A percentile compares a stretch with the other conserved stretches of the same genome.
Conservation (phyloP, 2,329 filamentous ascomycete species). For the Aureobasidium zeae region DNA sequence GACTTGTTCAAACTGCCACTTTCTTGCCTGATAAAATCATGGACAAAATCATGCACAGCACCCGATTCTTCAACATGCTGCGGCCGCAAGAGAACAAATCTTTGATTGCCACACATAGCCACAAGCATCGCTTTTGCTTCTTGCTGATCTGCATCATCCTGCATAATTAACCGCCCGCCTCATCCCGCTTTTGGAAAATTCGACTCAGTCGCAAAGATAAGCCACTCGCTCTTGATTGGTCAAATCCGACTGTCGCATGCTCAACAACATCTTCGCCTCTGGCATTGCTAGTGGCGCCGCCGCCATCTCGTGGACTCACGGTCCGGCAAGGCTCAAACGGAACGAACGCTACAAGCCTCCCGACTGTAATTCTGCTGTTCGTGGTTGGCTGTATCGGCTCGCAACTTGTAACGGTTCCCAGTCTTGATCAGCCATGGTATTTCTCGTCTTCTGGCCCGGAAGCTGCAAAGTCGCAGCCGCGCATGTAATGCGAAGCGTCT, state of each 20-base stretch:
- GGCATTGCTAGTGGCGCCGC: conserved; percentile 12
- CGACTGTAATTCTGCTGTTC: conserved; percentile 8
- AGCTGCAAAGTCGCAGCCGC: conserved; percentile 10
- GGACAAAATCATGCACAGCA: background rate
- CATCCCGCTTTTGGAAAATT: conserved; percentile 9
- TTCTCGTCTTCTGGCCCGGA: conserved; percentile 8
- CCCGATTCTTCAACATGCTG: conserved; percentile 1
- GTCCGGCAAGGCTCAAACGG: conserved; percentile 4
- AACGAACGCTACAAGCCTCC: conserved; percentile 10
- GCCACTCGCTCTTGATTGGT: conserved; percentile 15
- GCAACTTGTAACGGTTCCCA: conserved; percentile 13
- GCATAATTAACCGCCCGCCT: conserved; percentile 1
- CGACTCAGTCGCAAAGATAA: conserved; percentile 16
- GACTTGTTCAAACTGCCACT: background rate
- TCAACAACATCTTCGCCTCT: background rate
- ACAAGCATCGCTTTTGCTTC: conserved; percentile 12
- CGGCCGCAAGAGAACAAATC: conserved; percentile 12
- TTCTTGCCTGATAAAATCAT: background rate
- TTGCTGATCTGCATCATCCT: conserved; percentile 14
- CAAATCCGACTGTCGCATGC: conserved; percentile 6
- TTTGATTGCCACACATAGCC: conserved; percentile 3
- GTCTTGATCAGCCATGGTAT: conserved; percentile 4
- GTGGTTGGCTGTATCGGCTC: conserved; percentile 9
- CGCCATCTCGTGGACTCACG: conserved; percentile 8
- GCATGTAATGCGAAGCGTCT: conserved; percentile 4